A percentile compares a stretch with the other conserved stretches of the same genome.
Conservation (phyloP, 352 stramenopile genomes). For the Elongisporangium prolatum region DNA sequence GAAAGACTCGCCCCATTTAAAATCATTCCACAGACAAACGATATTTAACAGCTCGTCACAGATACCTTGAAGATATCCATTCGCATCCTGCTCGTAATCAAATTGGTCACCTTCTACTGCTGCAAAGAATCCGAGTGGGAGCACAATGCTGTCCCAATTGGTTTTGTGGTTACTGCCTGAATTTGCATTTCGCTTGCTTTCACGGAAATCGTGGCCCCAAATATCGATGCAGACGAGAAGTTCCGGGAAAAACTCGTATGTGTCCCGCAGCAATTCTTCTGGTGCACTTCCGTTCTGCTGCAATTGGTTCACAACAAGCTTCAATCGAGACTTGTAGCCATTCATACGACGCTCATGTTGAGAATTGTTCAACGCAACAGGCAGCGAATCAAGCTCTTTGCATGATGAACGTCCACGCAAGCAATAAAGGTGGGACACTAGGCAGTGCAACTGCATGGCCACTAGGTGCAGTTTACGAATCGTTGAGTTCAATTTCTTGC, state of each 20-base stretch:
- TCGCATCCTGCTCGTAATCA: conserved; percentile 63
- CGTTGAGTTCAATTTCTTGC: conserved; percentile 82
- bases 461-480: conserved; percentile 77
- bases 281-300: conserved; percentile 21
- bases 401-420: conserved; percentile 41
- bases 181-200: conserved; percentile 22
- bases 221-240: conserved; percentile 62
- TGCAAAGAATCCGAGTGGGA: conserved; percentile 43
- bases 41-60: conserved; percentile 72
- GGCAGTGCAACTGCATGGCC: conserved; percentile 66
- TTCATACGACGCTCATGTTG: conserved; percentile 75
- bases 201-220: conserved; percentile 49
- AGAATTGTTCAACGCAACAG: conserved; percentile 59
- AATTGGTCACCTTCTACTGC: conserved; percentile 38
- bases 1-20: conserved; percentile 64
- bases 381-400: conserved; percentile 52
- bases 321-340: conserved; percentile 64
- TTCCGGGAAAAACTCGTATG: conserved; percentile 67
- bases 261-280: conserved; percentile 55
- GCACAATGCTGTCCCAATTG: conserved; percentile 2
- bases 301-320: conserved; percentile 47
- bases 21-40: conserved; percentile 75
- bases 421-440: conserved; percentile 70
- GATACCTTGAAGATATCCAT: conserved; percentile 52
- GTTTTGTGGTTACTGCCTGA: conserved; percentile 4